Evolutionary conservation across 225 moss, liverwort and hornwort genomes (phyloP).

Genomic region (Pseudisothecium myosuroides): DNA sequence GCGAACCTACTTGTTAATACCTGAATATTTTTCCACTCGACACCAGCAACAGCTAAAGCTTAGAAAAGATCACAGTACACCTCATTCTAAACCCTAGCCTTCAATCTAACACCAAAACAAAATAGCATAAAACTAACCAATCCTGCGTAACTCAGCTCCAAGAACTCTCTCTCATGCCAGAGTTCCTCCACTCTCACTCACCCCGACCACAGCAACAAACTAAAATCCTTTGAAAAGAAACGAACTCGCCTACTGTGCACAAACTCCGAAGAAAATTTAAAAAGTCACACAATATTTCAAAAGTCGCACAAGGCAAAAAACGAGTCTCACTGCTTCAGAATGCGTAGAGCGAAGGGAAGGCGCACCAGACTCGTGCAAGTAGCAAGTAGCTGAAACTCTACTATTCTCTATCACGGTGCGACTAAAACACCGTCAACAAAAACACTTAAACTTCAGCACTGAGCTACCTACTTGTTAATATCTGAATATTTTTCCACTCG

Average conservation of each 20-base stretch:
- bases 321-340: background rate
- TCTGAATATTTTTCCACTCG: background rate
- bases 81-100: background rate
- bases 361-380: constrained; percentile 90
- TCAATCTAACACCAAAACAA: background rate
- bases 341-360: background rate
- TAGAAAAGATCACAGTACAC: background rate
- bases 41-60: background rate
- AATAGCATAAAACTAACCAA: background rate
- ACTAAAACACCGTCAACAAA: background rate
- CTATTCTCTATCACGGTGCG: background rate
- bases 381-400: too few relatives aligned
- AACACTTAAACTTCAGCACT: background rate
- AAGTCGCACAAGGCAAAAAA: background rate
- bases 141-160: background rate
- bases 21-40: background rate
- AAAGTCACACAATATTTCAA: background rate
- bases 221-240: background rate
- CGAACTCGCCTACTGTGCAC: background rate
- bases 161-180: background rate
- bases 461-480: background rate
- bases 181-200: background rate
- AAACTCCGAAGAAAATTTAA: background rate
- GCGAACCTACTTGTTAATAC: background rate
- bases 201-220: background rate